Conservation (phyloP, 805 yeast genomes). For the Barnettozyma pratensis region DNA sequence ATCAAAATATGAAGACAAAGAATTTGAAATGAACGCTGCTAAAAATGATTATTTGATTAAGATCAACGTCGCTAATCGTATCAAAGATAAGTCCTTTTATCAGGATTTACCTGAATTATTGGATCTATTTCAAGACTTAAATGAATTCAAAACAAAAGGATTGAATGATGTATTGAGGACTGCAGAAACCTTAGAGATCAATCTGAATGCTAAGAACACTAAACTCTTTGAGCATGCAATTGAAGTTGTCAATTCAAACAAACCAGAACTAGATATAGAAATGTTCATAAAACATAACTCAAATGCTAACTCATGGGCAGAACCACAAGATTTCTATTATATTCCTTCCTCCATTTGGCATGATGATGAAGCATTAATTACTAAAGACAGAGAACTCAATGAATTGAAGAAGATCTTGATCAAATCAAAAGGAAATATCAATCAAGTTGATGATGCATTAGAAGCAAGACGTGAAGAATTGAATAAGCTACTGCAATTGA, state of each 20-base stretch:
- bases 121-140: constrained; percentile 78
- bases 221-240: constrained; percentile 45
- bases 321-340: constrained; percentile 80
- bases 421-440: constrained; percentile 28
- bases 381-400: constrained; percentile 47
- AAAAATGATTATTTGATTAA: constrained; percentile 80
- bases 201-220: constrained; percentile 38
- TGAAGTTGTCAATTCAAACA: constrained; percentile 59
- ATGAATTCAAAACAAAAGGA: constrained; percentile 70
- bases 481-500: constrained; percentile 26
- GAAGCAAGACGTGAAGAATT: constrained; percentile 28
- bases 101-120: constrained; percentile 91
- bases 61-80: constrained; percentile 79
- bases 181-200: constrained; percentile 59
- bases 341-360: constrained; percentile 95
- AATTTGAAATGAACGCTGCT: constrained; percentile 78
- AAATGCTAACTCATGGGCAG: constrained; percentile 55
- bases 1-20: constrained; percentile 51
- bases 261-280: constrained; percentile 69
- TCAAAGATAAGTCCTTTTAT: constrained; percentile 87
- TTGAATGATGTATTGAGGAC: constrained; percentile 61
- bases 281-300: constrained; percentile 91
- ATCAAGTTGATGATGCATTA: constrained; percentile 25
- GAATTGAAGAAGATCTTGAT: constrained; percentile 46
- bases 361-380: constrained; percentile 77